These are phyloP conservation scores for Berkeleyomyces rouxiae DNA, from an alignment of 2,329 filamentous ascomycete genomes.

Conservation along the genomic window DNA sequence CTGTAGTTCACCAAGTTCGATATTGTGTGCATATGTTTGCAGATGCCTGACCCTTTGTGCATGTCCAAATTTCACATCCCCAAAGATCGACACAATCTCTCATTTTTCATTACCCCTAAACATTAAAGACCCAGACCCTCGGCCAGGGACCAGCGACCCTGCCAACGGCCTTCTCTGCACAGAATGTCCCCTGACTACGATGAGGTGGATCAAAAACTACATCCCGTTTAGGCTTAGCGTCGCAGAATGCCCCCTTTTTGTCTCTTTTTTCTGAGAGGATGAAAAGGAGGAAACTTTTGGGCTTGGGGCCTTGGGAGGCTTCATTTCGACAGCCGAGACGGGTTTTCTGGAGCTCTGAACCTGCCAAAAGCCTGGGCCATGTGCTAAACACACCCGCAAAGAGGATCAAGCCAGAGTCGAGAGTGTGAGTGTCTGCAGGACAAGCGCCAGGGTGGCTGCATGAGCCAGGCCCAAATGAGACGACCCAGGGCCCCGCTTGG, in stretches of 20 bases:
- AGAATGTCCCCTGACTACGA: not conserved
- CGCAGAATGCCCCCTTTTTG: not conserved
- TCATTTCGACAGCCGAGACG: not conserved
- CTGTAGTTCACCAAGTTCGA: not conserved
- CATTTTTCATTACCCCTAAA: not conserved
- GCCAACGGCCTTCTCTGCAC: not conserved
- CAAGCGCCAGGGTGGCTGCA: not conserved
- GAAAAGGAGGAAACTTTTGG: not conserved
- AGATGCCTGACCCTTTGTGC: not conserved
- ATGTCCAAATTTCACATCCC: not conserved
- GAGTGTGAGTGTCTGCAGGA: too few species aligned
- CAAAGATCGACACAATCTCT: not conserved
- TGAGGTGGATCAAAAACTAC: not conserved
- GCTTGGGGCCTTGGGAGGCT: not conserved
- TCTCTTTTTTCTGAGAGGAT: not conserved
- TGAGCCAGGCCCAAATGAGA: not conserved
- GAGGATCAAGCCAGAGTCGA: too few species aligned
- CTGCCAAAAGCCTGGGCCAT: constrained; percentile 1
- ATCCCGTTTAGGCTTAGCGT: not conserved
- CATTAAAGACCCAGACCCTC: not conserved
- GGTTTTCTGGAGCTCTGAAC: not conserved
- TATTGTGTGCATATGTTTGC: too few species aligned
- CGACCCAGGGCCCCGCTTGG: not conserved
- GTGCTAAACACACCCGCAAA: not conserved
- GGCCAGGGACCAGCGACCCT: not conserved